Evolutionary conservation across 768 basidiomycete species (phyloP), one percentile per base, ranked within the genome.

Genomic region (Aureoboletus auriporus): DNA sequence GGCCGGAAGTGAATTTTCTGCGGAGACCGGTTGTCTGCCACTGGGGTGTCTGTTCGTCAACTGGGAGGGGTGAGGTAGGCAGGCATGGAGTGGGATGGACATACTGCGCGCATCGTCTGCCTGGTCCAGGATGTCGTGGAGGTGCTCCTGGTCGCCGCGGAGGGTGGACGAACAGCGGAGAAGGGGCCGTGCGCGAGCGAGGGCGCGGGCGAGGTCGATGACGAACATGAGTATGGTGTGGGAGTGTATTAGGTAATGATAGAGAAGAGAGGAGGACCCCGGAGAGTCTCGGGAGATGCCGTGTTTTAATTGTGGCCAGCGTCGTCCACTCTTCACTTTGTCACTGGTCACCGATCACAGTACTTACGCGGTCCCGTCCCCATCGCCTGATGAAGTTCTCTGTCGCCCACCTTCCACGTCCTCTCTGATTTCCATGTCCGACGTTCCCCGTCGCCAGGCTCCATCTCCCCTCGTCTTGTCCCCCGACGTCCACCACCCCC

Each of bases 401-500:
- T 49, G 16, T 16, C 47, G 41, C 13, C 36, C 30, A 39, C 49
- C 28, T 49, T 48, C 37, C 42, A 38, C 55, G n/a, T 44, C 40
- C 34, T 20, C 42, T 58, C 23, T 65, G 47, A 59, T 48, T 26
- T 9, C 46, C 55, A 63, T 62, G 60, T 41, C 55, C 33, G 71
- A 67, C 62, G 65, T 66, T 53, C 69, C 71, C 37, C 79, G 80
- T 58, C 76, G 80, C 46, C 73, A 67, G 63, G 53, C 69, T 61
- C 86, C 89, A n/a, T 86, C 84, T 58, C 88, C 88, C 52, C 86
- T 89, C 65, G 79, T 90, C 39, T 84, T 89, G 64, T 75, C 83
- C 42, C 82, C 86, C 51, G 85, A 88, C 57, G 69, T 59, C 64
- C 55, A 65, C 64, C 49, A 58, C 66, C 66, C 52, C 39, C 8